Evolutionary conservation across 2,329 filamentous ascomycete genomes (phyloP).

Genomic region (Tetracladium maxilliforme): DNA sequence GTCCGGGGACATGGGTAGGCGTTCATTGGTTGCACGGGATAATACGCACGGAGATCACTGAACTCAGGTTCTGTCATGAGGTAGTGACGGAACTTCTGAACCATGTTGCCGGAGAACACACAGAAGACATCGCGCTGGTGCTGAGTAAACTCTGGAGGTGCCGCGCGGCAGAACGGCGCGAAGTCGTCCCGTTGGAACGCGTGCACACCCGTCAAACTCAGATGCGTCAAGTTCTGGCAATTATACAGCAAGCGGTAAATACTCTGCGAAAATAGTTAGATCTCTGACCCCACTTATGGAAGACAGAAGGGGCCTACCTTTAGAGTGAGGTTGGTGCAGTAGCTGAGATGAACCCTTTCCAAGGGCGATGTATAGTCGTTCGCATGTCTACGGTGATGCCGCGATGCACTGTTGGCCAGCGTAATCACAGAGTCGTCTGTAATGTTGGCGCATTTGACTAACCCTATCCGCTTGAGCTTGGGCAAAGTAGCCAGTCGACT

Average conservation of each 20-base stretch:
- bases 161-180: slow-evolving; percentile 70
- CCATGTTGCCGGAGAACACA: slow-evolving; percentile 84
- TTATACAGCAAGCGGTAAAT: slow-evolving; percentile 81
- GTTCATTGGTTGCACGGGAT: too few species aligned
- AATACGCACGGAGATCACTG: too few species aligned
- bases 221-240: slow-evolving; percentile 82
- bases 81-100: slow-evolving; percentile 61
- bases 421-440: slow-evolving; percentile 82
- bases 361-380: too few species aligned
- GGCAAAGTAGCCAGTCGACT: slow-evolving; percentile 72
- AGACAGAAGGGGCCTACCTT: slow-evolving; percentile 38
- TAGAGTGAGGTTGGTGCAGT: slow-evolving; percentile 75
- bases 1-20: too few species aligned
- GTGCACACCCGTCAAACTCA: slow-evolving; percentile 86
- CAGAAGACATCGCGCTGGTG: slow-evolving; percentile 94
- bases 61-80: slow-evolving; percentile 41
- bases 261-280: slow-evolving; percentile 43
- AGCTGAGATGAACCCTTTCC: slow-evolving; percentile 90
- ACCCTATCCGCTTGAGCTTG: slow-evolving; percentile 84
- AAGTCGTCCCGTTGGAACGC: slow-evolving; percentile 81
- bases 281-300: neutral
- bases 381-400: slow-evolving; percentile 1
- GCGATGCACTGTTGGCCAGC: slow-evolving; percentile 46
- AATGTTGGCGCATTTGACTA: slow-evolving; percentile 86
- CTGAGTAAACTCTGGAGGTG: slow-evolving; percentile 82